Conservation (phyloP, 73 alveolate species). For the Uronychia setigera region DNA sequence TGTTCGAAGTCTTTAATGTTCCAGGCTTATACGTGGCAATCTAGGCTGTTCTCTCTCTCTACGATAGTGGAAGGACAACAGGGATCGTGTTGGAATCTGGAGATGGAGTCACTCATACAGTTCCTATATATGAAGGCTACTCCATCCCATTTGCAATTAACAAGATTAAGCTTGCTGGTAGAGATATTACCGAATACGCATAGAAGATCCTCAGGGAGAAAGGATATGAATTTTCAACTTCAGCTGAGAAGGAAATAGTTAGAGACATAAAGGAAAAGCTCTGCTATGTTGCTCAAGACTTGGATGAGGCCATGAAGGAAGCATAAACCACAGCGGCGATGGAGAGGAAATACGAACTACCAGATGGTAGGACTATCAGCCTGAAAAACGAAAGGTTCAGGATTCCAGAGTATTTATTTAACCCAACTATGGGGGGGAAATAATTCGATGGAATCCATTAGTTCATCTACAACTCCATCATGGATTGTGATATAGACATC, state of each 20-base stretch:
- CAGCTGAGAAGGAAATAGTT: constrained; percentile 82
- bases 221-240: constrained; percentile 64
- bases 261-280: constrained; percentile 86
- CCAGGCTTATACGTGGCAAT: constrained; percentile 88
- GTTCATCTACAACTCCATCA: constrained; percentile 85
- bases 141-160: constrained; percentile 57
- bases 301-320: constrained; percentile 12
- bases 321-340: constrained; percentile 47
- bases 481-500: constrained; percentile 91
- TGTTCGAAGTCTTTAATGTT: constrained; percentile 97
- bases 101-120: constrained; percentile 74
- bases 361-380: constrained; percentile 74
- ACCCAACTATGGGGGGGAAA: constrained; percentile 67
- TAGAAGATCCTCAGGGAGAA: constrained; percentile 78
- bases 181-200: constrained; percentile 80
- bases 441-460: constrained; percentile 85
- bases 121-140: constrained; percentile 78
- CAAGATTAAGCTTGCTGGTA: constrained; percentile 45
- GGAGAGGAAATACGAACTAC: constrained; percentile 64
- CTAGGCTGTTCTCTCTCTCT: constrained; percentile 70
- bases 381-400: constrained; percentile 60
- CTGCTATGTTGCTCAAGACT: constrained; percentile 74
- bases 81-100: constrained; percentile 84
- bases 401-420: constrained; percentile 81
- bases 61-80: constrained; percentile 66